Evolutionary conservation across 1,284 basidiomycete species (phyloP).

Genomic region (Puccinia hordei): DNA sequence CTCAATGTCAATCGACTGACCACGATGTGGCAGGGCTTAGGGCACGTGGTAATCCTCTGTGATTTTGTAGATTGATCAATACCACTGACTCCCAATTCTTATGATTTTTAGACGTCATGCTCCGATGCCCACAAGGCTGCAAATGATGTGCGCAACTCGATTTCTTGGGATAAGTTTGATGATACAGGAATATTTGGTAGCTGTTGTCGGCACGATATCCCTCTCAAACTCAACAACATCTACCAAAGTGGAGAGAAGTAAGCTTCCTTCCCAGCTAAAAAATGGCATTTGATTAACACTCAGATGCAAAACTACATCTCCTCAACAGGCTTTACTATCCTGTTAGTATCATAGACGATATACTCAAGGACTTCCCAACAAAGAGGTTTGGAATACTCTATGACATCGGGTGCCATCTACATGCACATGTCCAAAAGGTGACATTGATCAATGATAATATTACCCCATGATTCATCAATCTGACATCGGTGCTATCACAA

Average conservation of each 20-base stretch:
- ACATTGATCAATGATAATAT: too few relatives aligned
- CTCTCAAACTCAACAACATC: not conserved
- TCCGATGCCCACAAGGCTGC: slow-evolving; percentile 8
- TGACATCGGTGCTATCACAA: too few relatives aligned
- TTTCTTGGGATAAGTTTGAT: not conserved
- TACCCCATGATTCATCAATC: too few relatives aligned
- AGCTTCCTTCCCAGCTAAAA: too few relatives aligned
- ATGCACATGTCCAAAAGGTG: slow-evolving; percentile 19
- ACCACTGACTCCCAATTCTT: not conserved
- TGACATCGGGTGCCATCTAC: slow-evolving; percentile 10
- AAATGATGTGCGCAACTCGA: not conserved
- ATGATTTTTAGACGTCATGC: not conserved
- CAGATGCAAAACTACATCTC: too few relatives aligned
- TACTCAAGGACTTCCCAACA: not conserved
- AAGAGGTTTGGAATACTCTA: slow-evolving; percentile 18
- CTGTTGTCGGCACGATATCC: slow-evolving; percentile 15
- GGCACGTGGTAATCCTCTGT: not conserved
- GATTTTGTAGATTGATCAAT: not conserved
- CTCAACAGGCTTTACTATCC: not conserved
- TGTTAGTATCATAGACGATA: not conserved
- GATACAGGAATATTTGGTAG: not conserved
- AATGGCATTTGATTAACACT: too few relatives aligned
- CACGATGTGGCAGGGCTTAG: too few relatives aligned
- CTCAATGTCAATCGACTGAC: not conserved
- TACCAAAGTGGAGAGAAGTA: not conserved